Base-by-base conservation (phyloP, 2,329 filamentous ascomycete genomes). In the Trichophaea hybrida region DNA sequence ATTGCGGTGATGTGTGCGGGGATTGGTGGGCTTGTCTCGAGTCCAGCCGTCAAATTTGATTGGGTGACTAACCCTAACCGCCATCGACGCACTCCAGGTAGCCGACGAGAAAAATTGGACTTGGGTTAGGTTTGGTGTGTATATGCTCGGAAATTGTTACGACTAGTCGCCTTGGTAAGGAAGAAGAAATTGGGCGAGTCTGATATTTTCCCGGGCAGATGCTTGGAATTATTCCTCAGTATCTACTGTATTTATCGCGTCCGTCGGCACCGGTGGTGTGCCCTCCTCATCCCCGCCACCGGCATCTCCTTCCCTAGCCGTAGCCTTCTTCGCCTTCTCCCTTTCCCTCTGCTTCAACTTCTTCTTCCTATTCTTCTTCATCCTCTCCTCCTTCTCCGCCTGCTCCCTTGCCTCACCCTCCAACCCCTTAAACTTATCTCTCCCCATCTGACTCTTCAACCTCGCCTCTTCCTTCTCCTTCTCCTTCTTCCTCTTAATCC, bases 261-360 rank as follows among this genome's bases (percentile, higher is more conserved):
- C 38, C 38, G 38, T 43, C 38, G 38, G 10, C 10, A 43, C 38
- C 38, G 38, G 2, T 10, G 38, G 10, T 10, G 38, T 4, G n/a
- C 10, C 38, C 38, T 7, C 17, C 43, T 33, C 35, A 12, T 17
- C 13, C 15, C 8, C 48, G 13, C n/a, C 48, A 13, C 48, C 48
- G 13, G 5, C n/a, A 24, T 12, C 48, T 17, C n/a, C 48, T 17
- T 24, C 50, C 17, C 17, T 56, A 33, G 54, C 46, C 13, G 55
- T 55, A 10, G 31, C 32, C 31, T 63, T 64, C 49, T 61, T 64
- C 8, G 55, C 48, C 35, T 52, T 64, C 38, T 74, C 72, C 65
- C 75, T 72, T 55, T 74, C 63, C 53, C 63, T 67, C 52, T 72
- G 65, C 38, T 74, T 50, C 13, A 74, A 70, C 1, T 71, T 69